phyloP scores from a whole-genome alignment of 306 rosid species.

The Cicer bijugum region DNA sequence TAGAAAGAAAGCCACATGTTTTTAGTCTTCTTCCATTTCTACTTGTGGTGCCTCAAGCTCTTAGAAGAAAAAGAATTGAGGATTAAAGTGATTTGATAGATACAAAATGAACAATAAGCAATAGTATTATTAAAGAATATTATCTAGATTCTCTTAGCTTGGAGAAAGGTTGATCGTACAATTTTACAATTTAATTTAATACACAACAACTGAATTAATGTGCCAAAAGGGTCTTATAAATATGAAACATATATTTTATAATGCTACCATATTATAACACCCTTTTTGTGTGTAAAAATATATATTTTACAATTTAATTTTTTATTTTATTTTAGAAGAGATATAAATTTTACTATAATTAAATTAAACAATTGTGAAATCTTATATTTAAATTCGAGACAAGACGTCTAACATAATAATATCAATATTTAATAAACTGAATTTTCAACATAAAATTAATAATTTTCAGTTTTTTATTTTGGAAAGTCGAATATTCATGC shows the following conservation, averaged over 20 bases:
- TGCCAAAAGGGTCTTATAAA: too few relatives aligned
- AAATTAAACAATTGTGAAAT: too few relatives aligned
- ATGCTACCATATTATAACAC: too few relatives aligned
- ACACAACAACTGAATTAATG: neutral
- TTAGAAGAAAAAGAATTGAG: conserved; percentile 21
- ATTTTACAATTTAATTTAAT: conserved; percentile 28
- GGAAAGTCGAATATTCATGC: too few relatives aligned
- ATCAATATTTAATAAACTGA: too few relatives aligned
- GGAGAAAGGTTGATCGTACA: neutral
- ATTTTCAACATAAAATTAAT: neutral
- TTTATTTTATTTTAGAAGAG: too few relatives aligned
- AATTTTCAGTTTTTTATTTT: neutral
- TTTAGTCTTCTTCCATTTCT: conserved; percentile 57
- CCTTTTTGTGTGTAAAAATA: too few relatives aligned
- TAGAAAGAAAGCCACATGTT: conserved; percentile 54
- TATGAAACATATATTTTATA: too few relatives aligned
- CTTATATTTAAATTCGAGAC: too few relatives aligned
- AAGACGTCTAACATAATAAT: too few relatives aligned
- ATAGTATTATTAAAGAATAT: conserved; percentile 41
- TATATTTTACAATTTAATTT: too few relatives aligned
- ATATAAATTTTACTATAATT: too few relatives aligned
- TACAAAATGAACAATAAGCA: conserved; percentile 16
- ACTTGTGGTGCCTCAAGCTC: conserved; percentile 22
- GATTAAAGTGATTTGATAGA: conserved; percentile 2
- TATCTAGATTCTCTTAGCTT: conserved; percentile 36